Evolutionary conservation across 768 basidiomycete species (phyloP), one percentile per base, ranked within the genome.

Genomic region (Psilocybe subaeruginosa): DNA sequence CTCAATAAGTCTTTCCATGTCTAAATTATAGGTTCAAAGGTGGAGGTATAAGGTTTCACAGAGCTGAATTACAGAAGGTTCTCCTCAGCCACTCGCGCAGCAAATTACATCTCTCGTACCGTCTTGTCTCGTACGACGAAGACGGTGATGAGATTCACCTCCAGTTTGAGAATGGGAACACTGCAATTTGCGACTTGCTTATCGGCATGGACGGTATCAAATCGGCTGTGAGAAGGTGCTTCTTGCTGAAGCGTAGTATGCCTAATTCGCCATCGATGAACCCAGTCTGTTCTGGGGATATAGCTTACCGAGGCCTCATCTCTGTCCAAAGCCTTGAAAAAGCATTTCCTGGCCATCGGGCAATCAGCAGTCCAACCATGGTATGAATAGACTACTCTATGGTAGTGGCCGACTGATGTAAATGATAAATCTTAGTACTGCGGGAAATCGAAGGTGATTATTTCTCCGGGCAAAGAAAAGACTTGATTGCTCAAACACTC

Each of bases 181-280:
- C 62, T 0, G 69, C 70, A 2, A 61, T 60, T 0, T 77, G 78
- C 43, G 79, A 82, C 55, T 55, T 82, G 2, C 65, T 82, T 23
- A 61, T 82, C 4, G 80, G 77, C 0, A 70, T 74, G 1, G 81
- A 82, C 58, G 81, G 81, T 1, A 69, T 82, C 57, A 75, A 69
- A 27, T 82, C 80, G 0, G 69, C 64, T 23, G 66, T 72, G 3
- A 62, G 69, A 3, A 69, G 57, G 39, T 30, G 43, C 30, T 64
- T 73, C 54, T 43, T 72, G 23, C 19, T 54, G 11, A 63, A 63
- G 33, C 60, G 54, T 9, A 61, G 65, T 4, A 52, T 62, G 19
- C 49, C 35, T 9, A 9, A 56, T 8, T 61, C 66, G 6, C 63
- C 59, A 4, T 73, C 68, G 9, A 60, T 72, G 1, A 69, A 80